Base-by-base conservation (phyloP, 2,329 filamentous ascomycete genomes). In the Fusarium nurragi region DNA sequence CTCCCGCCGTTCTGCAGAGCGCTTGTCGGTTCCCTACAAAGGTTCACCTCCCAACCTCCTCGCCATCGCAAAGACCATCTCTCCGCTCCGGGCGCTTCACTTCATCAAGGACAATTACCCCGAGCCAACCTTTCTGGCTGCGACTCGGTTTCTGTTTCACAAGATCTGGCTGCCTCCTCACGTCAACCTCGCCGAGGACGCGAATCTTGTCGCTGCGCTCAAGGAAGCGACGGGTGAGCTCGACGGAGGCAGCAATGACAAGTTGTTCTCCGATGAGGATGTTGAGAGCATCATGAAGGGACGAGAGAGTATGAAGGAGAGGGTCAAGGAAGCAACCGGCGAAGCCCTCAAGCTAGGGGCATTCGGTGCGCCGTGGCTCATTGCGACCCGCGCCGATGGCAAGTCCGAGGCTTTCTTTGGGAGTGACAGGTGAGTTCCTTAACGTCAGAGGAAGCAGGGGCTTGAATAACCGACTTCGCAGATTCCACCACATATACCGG, bases 331-430 rank as follows among this genome's bases (percentile, higher is more conserved):
- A 6, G 83, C 83, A 39, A 93, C 90, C 18, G 81, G 86, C 58
- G 81, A 82, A 64, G 89, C 86, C 0, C 74, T 92, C 16, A 83
- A 86, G 34, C 79, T 78, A 46, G 91, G 91, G 0, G 91, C 91
- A 0, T 94, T 91, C 75, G 92, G 92, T 0, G 86, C 87, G 46
- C 92, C 92, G 2, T 94, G 91, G 91, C 81, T 91, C 60, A 88
- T 87, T 84, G 90, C 88, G 4, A 82, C 80, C 18, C 86, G 90
- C 68, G 74, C 72, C 3, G 75, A 83, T 61, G 89, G 88, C 0
- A 75, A 81, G 54, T 81, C 81, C 45, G 88, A 91, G 77, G 86
- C 88, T 0, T 92, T 93, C 74, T 94, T 94, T 76, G 91, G 91
- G 4, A 93, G 90, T 76, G 91, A 94, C 77, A 80, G 87, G 85